Base-by-base conservation (phyloP, 1,284 basidiomycete genomes). In the Phylloboletellus chloephorus region DNA sequence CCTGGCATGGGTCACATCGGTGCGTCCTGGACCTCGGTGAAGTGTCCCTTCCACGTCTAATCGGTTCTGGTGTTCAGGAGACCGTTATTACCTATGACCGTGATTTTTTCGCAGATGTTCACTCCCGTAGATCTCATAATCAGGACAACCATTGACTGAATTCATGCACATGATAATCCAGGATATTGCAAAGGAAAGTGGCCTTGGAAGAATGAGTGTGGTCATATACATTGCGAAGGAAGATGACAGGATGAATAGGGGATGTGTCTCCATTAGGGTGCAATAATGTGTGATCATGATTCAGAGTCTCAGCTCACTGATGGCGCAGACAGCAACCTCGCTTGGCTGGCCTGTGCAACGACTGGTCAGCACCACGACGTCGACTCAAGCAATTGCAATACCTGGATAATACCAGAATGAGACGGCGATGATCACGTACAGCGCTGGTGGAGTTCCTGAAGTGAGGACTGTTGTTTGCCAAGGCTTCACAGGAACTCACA, bases 1-100 rank as follows among this genome's bases (percentile, higher is more conserved):
- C 86, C 86, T 32, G 86, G 86, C 6, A 83, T 89, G 75, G 86
- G 86, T 2, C 82, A 88, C 45, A 87, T 89, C 43, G 86, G 86
- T 82, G 48, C 37, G 75, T 44, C 28, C 17, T 25, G 16, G 15
- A 25, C 25, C 24, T 39, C 40, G 41, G 8, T 15, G 17, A 21
- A 29, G 31, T 31, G 26, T n/a, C 31, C 6, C 16, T 31, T 36
- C 3, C 24, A 12, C 5, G 26, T 48, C 38, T 44, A 23, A 52
- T 28, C 21, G 26, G 9, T 12, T 44, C 40, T 28, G 7, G 40
- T 34, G 28, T 31, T 32, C 23, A 74, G 73, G 73, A 10, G 71
- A 73, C 45, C 68, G 71, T 19, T 73, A 73, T 52, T 73, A 73
- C 43, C 54, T 73, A 37, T 66, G 53, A 40, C 31, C 26, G 10